These are phyloP conservation scores for Paramecium caudatum DNA, from an alignment of 73 alveolate species.

Conservation along the genomic window DNA sequence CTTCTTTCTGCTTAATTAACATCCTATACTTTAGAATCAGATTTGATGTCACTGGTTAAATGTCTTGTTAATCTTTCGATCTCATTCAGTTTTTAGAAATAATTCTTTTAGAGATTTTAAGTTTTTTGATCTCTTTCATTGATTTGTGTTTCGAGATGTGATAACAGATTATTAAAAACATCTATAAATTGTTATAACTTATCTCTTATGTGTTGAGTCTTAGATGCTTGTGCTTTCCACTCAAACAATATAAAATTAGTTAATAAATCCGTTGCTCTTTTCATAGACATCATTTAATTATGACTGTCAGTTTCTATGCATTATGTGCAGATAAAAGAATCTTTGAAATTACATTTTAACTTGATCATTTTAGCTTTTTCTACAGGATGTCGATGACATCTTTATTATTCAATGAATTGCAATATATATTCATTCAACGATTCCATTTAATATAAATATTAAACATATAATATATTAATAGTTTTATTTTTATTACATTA, in stretches of 20 bases:
- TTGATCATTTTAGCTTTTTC: slow-evolving; percentile 46
- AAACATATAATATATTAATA: no score
- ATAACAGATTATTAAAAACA: slow-evolving; percentile 31
- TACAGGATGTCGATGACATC: slow-evolving; percentile 42
- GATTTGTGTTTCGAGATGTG: background rate
- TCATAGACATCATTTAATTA: slow-evolving; percentile 27
- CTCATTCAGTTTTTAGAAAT: slow-evolving; percentile 32
- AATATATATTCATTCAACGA: slow-evolving; percentile 54
- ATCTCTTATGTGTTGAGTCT: slow-evolving; percentile 9
- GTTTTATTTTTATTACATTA: no score
- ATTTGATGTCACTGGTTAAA: background rate
- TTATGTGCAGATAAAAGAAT: slow-evolving; percentile 43
- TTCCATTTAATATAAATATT: slow-evolving; percentile 10
- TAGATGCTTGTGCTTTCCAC: background rate
- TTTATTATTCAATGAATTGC: slow-evolving; percentile 45
- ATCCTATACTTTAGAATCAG: background rate
- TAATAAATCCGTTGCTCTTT: slow-evolving; percentile 52
- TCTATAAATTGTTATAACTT: slow-evolving; percentile 29
- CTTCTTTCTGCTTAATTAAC: background rate
- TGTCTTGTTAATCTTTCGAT: slow-evolving; percentile 44
- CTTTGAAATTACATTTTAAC: slow-evolving; percentile 32
- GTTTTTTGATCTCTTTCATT: slow-evolving; percentile 4
- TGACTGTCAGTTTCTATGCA: slow-evolving; percentile 39
- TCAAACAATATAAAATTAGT: slow-evolving; percentile 42
- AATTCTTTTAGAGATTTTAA: background rate